These are phyloP conservation scores for Rhinocladiella mackenziei DNA, from an alignment of 2,329 filamentous ascomycete genomes.

Conservation along the genomic window DNA sequence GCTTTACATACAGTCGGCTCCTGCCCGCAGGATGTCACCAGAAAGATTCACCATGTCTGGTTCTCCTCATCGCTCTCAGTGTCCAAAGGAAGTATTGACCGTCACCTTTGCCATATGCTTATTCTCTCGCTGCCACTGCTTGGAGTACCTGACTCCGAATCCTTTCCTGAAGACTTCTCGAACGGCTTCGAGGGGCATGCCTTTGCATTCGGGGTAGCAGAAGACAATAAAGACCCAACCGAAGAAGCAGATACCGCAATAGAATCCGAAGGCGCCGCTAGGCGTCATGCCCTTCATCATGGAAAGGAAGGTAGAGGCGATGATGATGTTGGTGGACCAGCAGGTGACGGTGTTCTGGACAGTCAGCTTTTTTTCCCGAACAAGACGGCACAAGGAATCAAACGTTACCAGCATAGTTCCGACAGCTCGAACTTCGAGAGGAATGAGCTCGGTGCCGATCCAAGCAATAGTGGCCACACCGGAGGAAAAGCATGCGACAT, in stretches of 20 bases:
- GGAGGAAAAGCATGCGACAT: constrained; percentile 79
- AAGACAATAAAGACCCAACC: constrained; percentile 66
- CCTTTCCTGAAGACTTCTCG: constrained; percentile 65
- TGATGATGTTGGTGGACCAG: constrained; percentile 80
- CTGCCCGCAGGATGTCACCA: no score
- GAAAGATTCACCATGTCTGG: no score
- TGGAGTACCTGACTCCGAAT: constrained; percentile 62
- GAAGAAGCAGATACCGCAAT: constrained; percentile 63
- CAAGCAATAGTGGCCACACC: constrained; percentile 89
- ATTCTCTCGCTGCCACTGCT: constrained; percentile 25
- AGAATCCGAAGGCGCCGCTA: constrained; percentile 71
- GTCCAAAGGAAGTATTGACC: neutral
- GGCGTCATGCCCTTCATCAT: constrained; percentile 74
- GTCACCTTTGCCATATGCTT: neutral
- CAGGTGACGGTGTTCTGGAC: constrained; percentile 63
- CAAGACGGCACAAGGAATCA: no score
- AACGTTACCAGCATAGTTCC: constrained; percentile 52
- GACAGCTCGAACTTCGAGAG: constrained; percentile 60
- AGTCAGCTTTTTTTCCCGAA: no score
- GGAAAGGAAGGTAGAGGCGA: constrained; percentile 82
- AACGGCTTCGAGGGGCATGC: constrained; percentile 75
- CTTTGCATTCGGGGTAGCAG: constrained; percentile 83
- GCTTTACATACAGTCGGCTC: no score
- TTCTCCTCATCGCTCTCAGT: no score
- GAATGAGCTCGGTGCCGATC: constrained; percentile 92